phyloP scores from a whole-genome alignment of 1,139 yeast species.

The Dujonia santamariae region DNA sequence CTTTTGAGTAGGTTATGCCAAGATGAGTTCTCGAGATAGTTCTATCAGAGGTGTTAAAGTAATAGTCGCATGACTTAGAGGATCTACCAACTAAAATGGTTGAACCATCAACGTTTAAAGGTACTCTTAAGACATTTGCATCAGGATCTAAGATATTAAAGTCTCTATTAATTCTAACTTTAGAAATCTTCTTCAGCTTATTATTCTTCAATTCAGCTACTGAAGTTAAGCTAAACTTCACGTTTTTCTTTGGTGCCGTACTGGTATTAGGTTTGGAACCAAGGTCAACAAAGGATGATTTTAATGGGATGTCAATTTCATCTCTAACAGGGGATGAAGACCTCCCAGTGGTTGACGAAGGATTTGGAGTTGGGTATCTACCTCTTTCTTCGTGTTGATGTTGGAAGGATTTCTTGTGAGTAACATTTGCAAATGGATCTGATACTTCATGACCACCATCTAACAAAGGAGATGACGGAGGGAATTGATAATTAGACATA shows the following conservation, averaged over 20 bases:
- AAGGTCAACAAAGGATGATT: slow-evolving; percentile 11
- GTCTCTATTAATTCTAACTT: slow-evolving; percentile 24
- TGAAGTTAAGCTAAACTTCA: neutral
- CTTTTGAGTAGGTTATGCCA: slow-evolving; percentile 20
- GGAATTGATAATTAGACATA: slow-evolving; percentile 42
- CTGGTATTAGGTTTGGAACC: slow-evolving; percentile 7
- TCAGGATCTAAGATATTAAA: slow-evolving; percentile 43
- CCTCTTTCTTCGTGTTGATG: slow-evolving; percentile 20
- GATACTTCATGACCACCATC: slow-evolving; percentile 19
- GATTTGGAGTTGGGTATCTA: slow-evolving; percentile 51
- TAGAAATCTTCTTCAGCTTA: slow-evolving; percentile 10
- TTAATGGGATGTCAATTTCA: slow-evolving; percentile 5
- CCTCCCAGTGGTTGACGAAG: slow-evolving; percentile 51
- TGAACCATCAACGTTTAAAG: slow-evolving; percentile 20
- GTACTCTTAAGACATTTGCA: slow-evolving; percentile 34
- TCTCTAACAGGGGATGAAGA: slow-evolving; percentile 40
- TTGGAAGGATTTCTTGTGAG: slow-evolving; percentile 6
- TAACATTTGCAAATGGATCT: slow-evolving; percentile 20
- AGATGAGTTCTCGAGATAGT: slow-evolving; percentile 71
- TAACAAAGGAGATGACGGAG: slow-evolving; percentile 63
- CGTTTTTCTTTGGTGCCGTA: slow-evolving; percentile 15
- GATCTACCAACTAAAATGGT: slow-evolving; percentile 58
- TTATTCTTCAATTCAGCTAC: slow-evolving; percentile 6
- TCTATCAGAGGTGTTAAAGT: slow-evolving; percentile 52
- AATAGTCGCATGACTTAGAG: slow-evolving; percentile 57